A percentile compares a stretch with the other conserved stretches of the same genome.
These are phyloP conservation scores for Pseudocercospora macadamiae DNA, from an alignment of 2,329 filamentous ascomycete species.

Conservation along the genomic window DNA sequence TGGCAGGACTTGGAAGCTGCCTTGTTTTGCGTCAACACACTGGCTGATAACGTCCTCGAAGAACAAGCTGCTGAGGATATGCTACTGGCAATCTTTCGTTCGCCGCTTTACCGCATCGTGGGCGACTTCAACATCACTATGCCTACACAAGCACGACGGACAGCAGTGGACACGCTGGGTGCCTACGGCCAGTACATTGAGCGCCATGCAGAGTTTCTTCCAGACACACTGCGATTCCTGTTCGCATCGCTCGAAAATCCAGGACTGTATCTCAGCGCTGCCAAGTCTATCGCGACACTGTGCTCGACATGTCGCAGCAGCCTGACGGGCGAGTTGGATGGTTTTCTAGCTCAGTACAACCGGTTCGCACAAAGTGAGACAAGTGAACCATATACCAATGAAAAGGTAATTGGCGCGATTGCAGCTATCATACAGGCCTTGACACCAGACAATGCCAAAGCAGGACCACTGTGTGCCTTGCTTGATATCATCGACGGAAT, in stretches of 20 bases:
- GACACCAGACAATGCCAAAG: constrained; percentile 58
- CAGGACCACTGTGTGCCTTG: constrained; percentile 60
- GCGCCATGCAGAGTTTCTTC: constrained; percentile 67
- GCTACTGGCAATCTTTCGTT: constrained; percentile 66
- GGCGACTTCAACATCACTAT: constrained; percentile 52
- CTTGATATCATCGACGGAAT: constrained; percentile 66
- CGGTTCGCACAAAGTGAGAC: constrained; percentile 62
- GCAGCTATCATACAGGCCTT: constrained; percentile 76
- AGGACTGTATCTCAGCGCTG: constrained; percentile 65
- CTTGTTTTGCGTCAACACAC: constrained; percentile 65
- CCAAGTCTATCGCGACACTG: constrained; percentile 72
- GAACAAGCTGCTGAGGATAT: constrained; percentile 61
- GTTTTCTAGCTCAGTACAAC: constrained; percentile 73
- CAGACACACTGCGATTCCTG: constrained; percentile 71
- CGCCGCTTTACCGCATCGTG: constrained; percentile 58
- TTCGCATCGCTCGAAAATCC: constrained; percentile 68
- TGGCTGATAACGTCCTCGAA: constrained; percentile 68
- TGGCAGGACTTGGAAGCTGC: constrained; percentile 58
- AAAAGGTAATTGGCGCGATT: constrained; percentile 73
- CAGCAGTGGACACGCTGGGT: constrained; percentile 70
- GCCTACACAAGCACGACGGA: constrained; percentile 66
- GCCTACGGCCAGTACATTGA: constrained; percentile 78
- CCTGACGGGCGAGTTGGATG: constrained; percentile 67
- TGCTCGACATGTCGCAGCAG: constrained; percentile 74
- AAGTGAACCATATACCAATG: constrained; percentile 70